Conservation (phyloP, 73 alveolate species). For the Paramecium pentaurelia region DNA sequence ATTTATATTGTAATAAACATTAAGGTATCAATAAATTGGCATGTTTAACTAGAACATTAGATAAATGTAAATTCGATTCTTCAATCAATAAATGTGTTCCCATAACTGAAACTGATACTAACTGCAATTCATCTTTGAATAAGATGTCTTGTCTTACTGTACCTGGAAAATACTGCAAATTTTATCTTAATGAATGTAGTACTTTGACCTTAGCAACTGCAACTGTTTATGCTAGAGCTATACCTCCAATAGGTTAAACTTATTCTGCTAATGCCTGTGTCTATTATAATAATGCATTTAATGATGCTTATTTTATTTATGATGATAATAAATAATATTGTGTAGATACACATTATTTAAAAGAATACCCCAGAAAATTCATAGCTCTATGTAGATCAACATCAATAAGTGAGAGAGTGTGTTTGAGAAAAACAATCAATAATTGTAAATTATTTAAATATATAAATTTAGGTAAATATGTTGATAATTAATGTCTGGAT, state of each 20-base stretch:
- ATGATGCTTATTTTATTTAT: not conserved
- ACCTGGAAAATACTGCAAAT: not conserved
- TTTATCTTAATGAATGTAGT: not conserved
- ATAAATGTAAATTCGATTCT: not conserved
- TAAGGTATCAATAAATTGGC: not conserved
- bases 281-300: not conserved
- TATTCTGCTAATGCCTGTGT: not conserved
- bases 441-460: not conserved
- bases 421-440: not conserved
- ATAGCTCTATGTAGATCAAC: not conserved
- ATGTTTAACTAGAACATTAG: not conserved
- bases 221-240: not conserved
- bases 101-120: not conserved
- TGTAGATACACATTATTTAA: not conserved
- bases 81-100: not conserved
- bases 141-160: not conserved
- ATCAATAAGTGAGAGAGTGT: not conserved
- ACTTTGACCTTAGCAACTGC: not conserved
- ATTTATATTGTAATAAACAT: not conserved
- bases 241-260: not conserved
- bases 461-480: not conserved
- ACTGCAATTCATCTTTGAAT: not conserved
- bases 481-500: not conserved
- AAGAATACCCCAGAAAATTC: not conserved
- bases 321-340: not conserved